phyloP scores from a whole-genome alignment of 139 green algal genomes.

The Chlamydomonas schloesseri region DNA sequence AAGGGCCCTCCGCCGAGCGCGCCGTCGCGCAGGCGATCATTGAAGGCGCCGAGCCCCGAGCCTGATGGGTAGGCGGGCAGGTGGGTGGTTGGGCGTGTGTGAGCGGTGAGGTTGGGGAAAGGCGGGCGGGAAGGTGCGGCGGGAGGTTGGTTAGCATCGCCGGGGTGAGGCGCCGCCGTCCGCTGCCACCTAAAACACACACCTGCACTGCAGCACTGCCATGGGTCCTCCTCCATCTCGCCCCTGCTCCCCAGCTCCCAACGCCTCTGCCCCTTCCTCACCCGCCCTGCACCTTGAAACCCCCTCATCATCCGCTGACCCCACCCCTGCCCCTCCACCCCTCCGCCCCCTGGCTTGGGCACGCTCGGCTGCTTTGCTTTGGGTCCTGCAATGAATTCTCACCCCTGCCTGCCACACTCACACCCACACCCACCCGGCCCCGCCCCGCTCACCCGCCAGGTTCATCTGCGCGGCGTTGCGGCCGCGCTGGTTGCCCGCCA shows the following conservation, averaged over 20 bases:
- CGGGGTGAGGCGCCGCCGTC: no score
- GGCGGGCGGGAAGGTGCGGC: background rate
- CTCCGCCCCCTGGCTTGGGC: background rate
- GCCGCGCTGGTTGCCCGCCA: constrained; percentile 80
- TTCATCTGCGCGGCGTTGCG: constrained; percentile 89
- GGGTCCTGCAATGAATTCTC: no score
- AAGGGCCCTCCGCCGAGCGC: constrained; percentile 85
- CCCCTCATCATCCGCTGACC: background rate
- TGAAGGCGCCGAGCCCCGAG: constrained; percentile 78
- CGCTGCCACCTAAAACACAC: no score
- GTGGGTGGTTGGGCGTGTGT: no score
- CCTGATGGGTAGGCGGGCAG: constrained; percentile 42
- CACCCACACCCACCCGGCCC: background rate
- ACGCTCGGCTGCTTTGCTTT: no score
- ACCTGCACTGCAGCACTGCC: no score
- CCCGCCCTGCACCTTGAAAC: no score
- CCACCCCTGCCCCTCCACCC: background rate
- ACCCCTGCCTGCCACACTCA: no score
- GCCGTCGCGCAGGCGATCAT: constrained; percentile 90
- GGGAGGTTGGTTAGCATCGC: background rate
- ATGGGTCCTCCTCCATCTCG: no score
- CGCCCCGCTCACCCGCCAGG: constrained; percentile 64
- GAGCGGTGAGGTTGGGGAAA: no score
- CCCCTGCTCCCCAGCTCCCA: no score
- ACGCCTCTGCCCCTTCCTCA: no score